Evolutionary conservation across 148 eudicot species (phyloP).

Genomic region (Vaccinium corymbosum): DNA sequence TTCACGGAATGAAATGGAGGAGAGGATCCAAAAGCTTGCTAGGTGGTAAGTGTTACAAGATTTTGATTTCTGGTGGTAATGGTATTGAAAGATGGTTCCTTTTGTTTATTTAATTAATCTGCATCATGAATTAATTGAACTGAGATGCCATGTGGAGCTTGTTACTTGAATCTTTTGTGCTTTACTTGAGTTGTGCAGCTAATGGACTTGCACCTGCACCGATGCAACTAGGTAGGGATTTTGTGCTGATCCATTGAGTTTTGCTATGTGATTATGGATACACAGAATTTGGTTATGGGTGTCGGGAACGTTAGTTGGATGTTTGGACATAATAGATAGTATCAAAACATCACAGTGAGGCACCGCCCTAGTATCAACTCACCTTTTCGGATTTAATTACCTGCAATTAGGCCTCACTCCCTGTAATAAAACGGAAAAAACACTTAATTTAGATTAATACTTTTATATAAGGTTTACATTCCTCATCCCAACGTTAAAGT

Average conservation of each 20-base stretch:
- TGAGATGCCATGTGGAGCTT: neutral
- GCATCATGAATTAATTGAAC: neutral
- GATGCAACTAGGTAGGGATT: neutral
- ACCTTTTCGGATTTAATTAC: neutral
- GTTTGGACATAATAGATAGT: neutral
- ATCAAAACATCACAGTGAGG: neutral
- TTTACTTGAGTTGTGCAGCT: neutral
- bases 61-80: constrained; percentile 8
- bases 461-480: neutral
- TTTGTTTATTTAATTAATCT: neutral
- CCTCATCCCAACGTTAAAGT: neutral
- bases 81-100: neutral
- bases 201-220: neutral
- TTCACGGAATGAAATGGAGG: constrained; percentile 77
- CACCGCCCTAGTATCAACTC: neutral
- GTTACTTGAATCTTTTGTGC: neutral
- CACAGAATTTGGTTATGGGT: neutral
- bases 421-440: neutral
- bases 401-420: neutral
- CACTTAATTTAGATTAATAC: neutral
- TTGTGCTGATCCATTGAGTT: neutral
- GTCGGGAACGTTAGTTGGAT: neutral
- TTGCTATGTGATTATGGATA: neutral
- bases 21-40: constrained; percentile 86
- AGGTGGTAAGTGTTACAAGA: constrained; percentile 47